Percentiles rank a stretch among this genome's conserved stretches.
These are phyloP conservation scores for Collybia mongolica DNA, from an alignment of 768 basidiomycete genomes.

Conservation along the genomic window DNA sequence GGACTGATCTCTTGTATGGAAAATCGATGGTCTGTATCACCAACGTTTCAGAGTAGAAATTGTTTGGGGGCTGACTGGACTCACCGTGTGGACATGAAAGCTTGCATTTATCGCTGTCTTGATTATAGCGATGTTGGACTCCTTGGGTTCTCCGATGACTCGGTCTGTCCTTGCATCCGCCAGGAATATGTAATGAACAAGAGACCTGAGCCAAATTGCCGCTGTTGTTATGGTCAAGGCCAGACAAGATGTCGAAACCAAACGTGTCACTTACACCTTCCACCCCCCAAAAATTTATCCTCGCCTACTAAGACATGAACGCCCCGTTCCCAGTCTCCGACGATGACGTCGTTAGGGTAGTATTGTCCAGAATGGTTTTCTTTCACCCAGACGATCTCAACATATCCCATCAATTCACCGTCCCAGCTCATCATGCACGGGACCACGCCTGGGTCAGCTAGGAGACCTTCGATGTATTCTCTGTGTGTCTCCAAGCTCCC, in stretches of 20 bases:
- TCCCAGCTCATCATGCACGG: constrained; percentile 49
- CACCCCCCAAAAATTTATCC: constrained; percentile 40
- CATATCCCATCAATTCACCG: constrained; percentile 40
- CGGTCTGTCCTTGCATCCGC: constrained; percentile 38
- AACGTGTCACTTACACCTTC: constrained; percentile 31
- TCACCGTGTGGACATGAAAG: constrained; percentile 24
- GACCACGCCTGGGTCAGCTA: constrained; percentile 36
- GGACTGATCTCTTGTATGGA: constrained; percentile 30
- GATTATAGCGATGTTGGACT: constrained; percentile 23
- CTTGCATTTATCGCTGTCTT: constrained; percentile 19
- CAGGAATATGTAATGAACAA: constrained; percentile 43
- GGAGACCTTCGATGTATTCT: constrained; percentile 31
- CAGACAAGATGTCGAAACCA: neutral
- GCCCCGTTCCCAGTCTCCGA: constrained; percentile 31
- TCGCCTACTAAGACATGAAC: constrained; percentile 48
- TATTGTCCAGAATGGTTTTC: constrained; percentile 34
- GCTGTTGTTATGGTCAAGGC: constrained; percentile 15
- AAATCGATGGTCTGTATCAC: constrained; percentile 28
- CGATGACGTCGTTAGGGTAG: constrained; percentile 19
- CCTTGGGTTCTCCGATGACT: constrained; percentile 42
- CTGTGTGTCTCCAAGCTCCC: constrained; percentile 43
- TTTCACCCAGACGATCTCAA: constrained; percentile 45
- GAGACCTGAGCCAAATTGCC: constrained; percentile 32
- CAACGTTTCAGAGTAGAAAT: neutral
- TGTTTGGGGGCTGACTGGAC: neutral